Evolutionary conservation across 495 filamentous ascomycete species (phyloP).

Genomic region (Bryoglossum gracile): DNA sequence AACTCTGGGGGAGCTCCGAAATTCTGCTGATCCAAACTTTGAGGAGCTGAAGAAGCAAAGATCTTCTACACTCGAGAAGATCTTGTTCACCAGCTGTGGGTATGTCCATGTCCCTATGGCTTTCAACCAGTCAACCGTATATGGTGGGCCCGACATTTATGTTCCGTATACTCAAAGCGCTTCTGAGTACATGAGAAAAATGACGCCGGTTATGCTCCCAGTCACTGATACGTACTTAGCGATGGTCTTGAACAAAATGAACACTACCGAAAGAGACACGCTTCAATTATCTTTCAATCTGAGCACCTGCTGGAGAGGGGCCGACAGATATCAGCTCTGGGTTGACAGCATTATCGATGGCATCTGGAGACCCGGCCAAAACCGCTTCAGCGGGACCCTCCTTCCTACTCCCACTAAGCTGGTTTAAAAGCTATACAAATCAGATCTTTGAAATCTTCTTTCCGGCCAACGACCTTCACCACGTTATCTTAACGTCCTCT

Average conservation of each 20-base stretch:
- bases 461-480: too few relatives aligned
- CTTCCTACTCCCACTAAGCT: too few relatives aligned
- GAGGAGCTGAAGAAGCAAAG: conserved; percentile 3
- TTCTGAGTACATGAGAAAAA: conserved; percentile 12
- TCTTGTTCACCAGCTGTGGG: conserved; percentile 40
- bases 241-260: conserved; percentile 20
- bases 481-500: too few relatives aligned
- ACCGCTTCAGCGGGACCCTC: too few relatives aligned
- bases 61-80: conserved; percentile 20
- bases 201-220: conserved; percentile 23
- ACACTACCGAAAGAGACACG: conserved; percentile 12
- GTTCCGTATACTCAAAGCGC: neutral
- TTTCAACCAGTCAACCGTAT: conserved; percentile 19
- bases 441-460: too few relatives aligned
- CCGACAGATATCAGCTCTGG: too few relatives aligned
- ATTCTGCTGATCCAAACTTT: conserved; percentile 11
- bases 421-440: too few relatives aligned
- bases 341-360: conserved; percentile 25
- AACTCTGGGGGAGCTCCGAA: conserved; percentile 25
- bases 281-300: conserved; percentile 20
- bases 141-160: neutral
- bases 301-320: too few relatives aligned
- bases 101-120: conserved; percentile 31
- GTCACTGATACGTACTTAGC: conserved; percentile 25
- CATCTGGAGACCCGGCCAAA: conserved; percentile 19